Percentiles rank a stretch among this genome's conserved stretches.
phyloP scores from a whole-genome alignment of 176 grass and related monocot species.

The Oryza meridionalis region DNA sequence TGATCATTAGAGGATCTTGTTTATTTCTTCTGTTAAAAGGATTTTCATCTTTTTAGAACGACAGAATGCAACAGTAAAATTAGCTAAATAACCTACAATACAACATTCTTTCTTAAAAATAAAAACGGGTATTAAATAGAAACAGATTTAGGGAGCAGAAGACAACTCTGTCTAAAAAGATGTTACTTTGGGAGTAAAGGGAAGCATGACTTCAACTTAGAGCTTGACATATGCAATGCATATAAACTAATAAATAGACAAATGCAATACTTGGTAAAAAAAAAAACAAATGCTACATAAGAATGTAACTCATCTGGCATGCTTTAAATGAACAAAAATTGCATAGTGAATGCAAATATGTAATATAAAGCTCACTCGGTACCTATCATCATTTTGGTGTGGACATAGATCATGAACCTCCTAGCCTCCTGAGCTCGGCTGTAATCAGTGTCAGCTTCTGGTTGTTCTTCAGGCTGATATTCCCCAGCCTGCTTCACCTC shows the following conservation, averaged over 20 bases:
- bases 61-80: neutral
- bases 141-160: neutral
- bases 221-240: neutral
- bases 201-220: neutral
- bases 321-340: neutral
- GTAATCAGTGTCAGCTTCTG: constrained; percentile 83
- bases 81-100: neutral
- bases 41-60: neutral
- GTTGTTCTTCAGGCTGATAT: constrained; percentile 64
- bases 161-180: neutral
- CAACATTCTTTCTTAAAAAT: neutral
- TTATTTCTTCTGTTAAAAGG: neutral
- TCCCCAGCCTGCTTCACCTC: constrained; percentile 71
- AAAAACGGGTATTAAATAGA: neutral
- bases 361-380: constrained; percentile 9
- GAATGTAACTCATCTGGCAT: neutral
- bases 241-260: neutral
- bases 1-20: neutral
- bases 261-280: neutral
- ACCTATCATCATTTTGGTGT: constrained; percentile 99
- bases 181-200: neutral
- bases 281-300: neutral
- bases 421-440: constrained; percentile 74
- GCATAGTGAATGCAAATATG: neutral
- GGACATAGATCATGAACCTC: constrained; percentile 99